Evolutionary conservation across 2,329 filamentous ascomycete genomes (phyloP).

Genomic region (Nothophaeocryptopus gaeumannii): DNA sequence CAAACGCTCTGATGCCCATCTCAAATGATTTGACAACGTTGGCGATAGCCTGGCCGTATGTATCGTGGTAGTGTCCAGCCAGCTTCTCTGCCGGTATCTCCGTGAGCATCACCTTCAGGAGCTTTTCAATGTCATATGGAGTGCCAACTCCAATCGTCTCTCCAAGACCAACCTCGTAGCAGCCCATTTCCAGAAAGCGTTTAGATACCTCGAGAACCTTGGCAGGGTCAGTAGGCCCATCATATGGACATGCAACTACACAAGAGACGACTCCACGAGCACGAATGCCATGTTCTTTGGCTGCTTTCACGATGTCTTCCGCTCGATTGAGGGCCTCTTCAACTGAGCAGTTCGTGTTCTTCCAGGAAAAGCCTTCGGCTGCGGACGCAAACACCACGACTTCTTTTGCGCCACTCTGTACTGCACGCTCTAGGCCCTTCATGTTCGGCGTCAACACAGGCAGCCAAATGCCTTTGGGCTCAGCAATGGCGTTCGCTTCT

Average conservation of each 20-base stretch:
- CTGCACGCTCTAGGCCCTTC: constrained; percentile 57
- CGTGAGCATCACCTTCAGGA: constrained; percentile 35
- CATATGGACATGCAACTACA: constrained; percentile 43
- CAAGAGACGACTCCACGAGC: constrained; percentile 43
- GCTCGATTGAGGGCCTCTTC: constrained; percentile 39
- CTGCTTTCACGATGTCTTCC: constrained; percentile 32
- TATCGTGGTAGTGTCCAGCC: constrained; percentile 34
- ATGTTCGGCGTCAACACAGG: constrained; percentile 44
- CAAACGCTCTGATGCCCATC: constrained; percentile 28
- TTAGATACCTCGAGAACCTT: constrained; percentile 21
- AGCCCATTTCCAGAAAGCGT: constrained; percentile 27
- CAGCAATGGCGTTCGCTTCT: constrained; percentile 9
- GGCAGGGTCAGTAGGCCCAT: constrained; percentile 26
- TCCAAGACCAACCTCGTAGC: constrained; percentile 31
- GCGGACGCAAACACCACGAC: constrained; percentile 43
- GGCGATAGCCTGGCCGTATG: constrained; percentile 31
- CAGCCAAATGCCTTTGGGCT: constrained; percentile 11
- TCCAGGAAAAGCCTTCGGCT: constrained; percentile 43
- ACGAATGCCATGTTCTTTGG: constrained; percentile 28
- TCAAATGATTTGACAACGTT: constrained; percentile 29
- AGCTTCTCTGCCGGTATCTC: constrained; percentile 25
- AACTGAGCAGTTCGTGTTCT: constrained; percentile 44
- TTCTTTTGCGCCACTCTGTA: constrained; percentile 36
- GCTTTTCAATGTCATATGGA: constrained; percentile 28
- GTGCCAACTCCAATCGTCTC: constrained; percentile 30